A percentile compares a stretch with the other conserved stretches of the same genome.
phyloP scores from a whole-genome alignment of 345 rosid species.

The Linum tenue region DNA sequence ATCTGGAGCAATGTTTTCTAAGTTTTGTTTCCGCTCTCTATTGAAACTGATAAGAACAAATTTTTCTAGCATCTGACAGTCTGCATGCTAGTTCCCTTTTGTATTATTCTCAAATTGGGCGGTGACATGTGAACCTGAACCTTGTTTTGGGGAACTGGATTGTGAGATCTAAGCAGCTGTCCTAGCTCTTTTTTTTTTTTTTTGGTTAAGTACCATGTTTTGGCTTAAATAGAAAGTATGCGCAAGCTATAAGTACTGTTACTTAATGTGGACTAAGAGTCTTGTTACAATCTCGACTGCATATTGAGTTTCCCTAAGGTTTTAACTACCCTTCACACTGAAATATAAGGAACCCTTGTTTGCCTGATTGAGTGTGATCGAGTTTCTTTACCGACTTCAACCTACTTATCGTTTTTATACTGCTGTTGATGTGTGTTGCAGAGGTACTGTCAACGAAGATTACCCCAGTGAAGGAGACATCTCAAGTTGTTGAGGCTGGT shows the following conservation, averaged over 20 bases:
- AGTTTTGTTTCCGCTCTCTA: neutral
- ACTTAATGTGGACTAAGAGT: neutral
- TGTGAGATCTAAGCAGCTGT: neutral
- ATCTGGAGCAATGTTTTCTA: no score
- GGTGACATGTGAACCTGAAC: no score
- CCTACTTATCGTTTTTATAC: neutral
- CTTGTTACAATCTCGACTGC: no score
- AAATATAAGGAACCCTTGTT: neutral
- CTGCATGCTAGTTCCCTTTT: no score
- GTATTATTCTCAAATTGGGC: no score
- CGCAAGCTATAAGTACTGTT: neutral
- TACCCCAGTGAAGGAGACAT: slow-evolving; percentile 48
- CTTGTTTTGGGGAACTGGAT: neutral
- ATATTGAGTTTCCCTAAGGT: neutral
- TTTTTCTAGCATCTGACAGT: no score
- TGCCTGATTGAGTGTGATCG: neutral
- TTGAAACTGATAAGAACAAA: neutral
- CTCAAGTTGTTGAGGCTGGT: slow-evolving; percentile 44
- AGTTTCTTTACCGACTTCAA: neutral
- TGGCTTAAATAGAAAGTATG: neutral
- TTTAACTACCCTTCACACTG: neutral
- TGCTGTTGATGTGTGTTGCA: slow-evolving; percentile 15
- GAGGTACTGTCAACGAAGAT: slow-evolving; percentile 69
- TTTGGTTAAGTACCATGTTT: no score
- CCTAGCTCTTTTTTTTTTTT: neutral